Evolutionary conservation across 345 rosid species (phyloP).

Genomic region (Linum lewisii): DNA sequence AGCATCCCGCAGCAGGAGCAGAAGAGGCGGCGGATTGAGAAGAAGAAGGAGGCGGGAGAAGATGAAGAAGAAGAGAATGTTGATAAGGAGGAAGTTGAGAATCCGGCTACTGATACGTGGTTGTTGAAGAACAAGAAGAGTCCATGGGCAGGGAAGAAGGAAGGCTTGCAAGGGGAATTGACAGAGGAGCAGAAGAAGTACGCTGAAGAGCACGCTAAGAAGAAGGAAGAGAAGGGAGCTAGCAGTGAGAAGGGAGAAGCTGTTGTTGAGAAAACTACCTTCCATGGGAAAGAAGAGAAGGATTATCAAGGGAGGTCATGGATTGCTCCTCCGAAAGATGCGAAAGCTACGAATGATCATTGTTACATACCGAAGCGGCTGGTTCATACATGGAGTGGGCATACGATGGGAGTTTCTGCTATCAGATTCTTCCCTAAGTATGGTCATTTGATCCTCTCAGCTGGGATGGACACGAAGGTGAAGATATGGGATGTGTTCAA

Average conservation of each 20-base stretch:
- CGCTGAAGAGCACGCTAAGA: slow-evolving; percentile 89
- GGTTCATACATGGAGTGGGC: slow-evolving; percentile 70
- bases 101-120: slow-evolving; percentile 81
- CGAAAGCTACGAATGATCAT: slow-evolving; percentile 84
- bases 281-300: slow-evolving; percentile 90
- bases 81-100: slow-evolving; percentile 47
- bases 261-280: slow-evolving; percentile 71
- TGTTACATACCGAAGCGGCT: slow-evolving; percentile 36
- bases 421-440: slow-evolving; percentile 86
- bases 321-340: slow-evolving; percentile 91
- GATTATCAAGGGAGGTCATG: slow-evolving; percentile 97
- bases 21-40: slow-evolving; percentile 62
- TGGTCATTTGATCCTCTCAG: slow-evolving; percentile 98
- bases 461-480: slow-evolving; percentile 92
- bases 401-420: slow-evolving; percentile 75
- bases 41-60: slow-evolving; percentile 36
- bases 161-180: slow-evolving; percentile 60
- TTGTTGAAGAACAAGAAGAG: slow-evolving; percentile 73
- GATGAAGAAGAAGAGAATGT: slow-evolving; percentile 22
- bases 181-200: slow-evolving; percentile 97
- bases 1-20: slow-evolving; percentile 77
- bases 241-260: slow-evolving; percentile 67
- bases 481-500: slow-evolving; percentile 99
- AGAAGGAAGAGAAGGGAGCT: slow-evolving; percentile 74
- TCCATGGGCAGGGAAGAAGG: slow-evolving; percentile 96